A percentile compares a stretch with the other conserved stretches of the same genome.
Evolutionary conservation across 23 red algal species (phyloP).

Genomic region (Gracilaria vermiculophylla): DNA sequence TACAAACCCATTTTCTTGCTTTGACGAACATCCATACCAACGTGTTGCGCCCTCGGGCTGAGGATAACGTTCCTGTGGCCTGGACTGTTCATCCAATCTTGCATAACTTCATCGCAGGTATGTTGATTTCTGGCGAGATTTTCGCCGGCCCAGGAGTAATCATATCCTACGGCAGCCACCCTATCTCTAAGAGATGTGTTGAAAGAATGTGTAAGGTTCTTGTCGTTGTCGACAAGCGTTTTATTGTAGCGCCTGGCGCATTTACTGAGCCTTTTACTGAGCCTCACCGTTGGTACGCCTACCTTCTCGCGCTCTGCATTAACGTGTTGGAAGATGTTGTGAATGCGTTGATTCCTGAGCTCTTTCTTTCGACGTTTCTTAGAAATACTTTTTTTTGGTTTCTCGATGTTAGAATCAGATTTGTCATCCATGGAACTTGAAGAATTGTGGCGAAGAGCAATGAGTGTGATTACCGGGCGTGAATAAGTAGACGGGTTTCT

Average conservation of each 20-base stretch:
- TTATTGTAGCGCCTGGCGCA: not conserved
- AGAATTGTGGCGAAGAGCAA: no score
- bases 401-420: no score
- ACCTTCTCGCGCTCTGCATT: not conserved
- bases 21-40: not conserved
- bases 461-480: no score
- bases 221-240: not conserved
- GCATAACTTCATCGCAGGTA: not conserved
- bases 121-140: not conserved
- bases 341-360: not conserved
- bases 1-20: not conserved
- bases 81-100: not conserved
- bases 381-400: no score
- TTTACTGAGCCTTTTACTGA: not conserved
- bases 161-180: not conserved
- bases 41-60: not conserved
- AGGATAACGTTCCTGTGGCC: not conserved
- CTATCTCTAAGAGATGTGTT: not conserved
- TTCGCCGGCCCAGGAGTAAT: not conserved
- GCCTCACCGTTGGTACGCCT: not conserved
- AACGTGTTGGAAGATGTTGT: not conserved
- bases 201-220: not conserved
- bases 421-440: no score
- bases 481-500: no score
- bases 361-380: no score